A percentile compares a stretch with the other conserved stretches of the same genome.
Evolutionary conservation across 306 rosid genomes (phyloP).

Genomic region (Lablab purpureus): DNA sequence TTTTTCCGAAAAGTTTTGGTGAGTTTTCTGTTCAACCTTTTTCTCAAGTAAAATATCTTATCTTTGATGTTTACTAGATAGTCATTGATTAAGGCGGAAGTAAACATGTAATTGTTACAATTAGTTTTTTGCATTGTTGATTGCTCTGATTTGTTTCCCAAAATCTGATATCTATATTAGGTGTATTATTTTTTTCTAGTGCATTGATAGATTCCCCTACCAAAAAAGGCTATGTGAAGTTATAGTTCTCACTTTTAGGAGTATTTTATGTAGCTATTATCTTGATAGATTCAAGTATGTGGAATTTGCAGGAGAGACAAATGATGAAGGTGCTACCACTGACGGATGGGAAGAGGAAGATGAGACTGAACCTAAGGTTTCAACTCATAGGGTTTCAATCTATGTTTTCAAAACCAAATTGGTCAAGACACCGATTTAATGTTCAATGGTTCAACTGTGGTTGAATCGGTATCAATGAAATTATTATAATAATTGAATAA

Average conservation of each 20-base stretch:
- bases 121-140: background rate
- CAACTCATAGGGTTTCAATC: conserved; percentile 2
- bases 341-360: conserved; percentile 78
- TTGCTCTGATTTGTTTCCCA: conserved; percentile 7
- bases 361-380: conserved; percentile 69
- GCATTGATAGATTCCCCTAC: background rate
- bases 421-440: no score
- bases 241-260: conserved; percentile 29
- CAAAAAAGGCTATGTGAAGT: conserved; percentile 8
- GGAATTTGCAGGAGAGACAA: conserved; percentile 57
- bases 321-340: conserved; percentile 52
- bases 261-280: conserved; percentile 13
- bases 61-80: conserved; percentile 19
- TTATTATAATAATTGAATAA: no score
- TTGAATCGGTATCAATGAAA: no score
- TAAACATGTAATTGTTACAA: background rate
- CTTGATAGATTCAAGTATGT: conserved; percentile 32
- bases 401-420: no score
- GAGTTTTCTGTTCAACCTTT: background rate
- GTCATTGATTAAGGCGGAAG: background rate
- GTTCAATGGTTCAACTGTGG: no score
- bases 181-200: conserved; percentile 18
- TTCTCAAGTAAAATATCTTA: background rate
- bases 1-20: no score
- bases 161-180: background rate